Base-by-base conservation (phyloP, 1,284 basidiomycete species). In the Coriolopsis trogii region DNA sequence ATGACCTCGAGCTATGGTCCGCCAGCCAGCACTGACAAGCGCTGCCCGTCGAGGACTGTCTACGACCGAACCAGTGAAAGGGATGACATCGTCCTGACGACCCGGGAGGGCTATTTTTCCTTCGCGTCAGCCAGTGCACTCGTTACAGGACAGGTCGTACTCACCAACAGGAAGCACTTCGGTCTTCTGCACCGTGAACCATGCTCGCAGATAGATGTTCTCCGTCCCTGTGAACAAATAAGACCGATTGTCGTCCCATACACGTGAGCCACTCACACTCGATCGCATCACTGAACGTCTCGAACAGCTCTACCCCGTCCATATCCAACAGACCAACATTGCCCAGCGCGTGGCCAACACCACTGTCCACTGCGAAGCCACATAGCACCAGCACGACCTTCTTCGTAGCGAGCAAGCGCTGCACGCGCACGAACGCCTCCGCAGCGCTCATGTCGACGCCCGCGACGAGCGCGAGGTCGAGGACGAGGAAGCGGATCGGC, bases 371-470 rank as follows among this genome's bases (percentile, higher is more conserved):
- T 3, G 73, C 67, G 39, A 92, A 84, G 0, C 97, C 96, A 67
- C 95, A 98, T 54, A 98, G 82, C 15, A 98, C 93, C 21, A 99
- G 78, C 1, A 89, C 80, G 36, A 98, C 89, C 12, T 80, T 80
- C 63, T 90, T 91, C 10, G 84, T 82, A 10, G 82, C 76, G 20
- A 98, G 76, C 15, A 98, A 67, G 10, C 95, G 79, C 63, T 97
- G 94, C 21, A 98, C 82, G 20, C 96, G 83, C 41, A 98, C 89
- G 62, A 98, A 95, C 0, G 95, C 95, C 66, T 99, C 96, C 2
- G 95, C 93, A 0, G 95, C 86, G 0, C 92, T 95, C 79, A 98
- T 91, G 70, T 99, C 96, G 24, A 98, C 86, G 0, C 95, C 95
- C 18, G 82, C 85, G 1, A 96, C 94, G 29, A 94, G 80, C 15